Evolutionary conservation across 352 stramenopile species (phyloP), one percentile per base, ranked within the genome.

Genomic region (Phytophthora citricola): DNA sequence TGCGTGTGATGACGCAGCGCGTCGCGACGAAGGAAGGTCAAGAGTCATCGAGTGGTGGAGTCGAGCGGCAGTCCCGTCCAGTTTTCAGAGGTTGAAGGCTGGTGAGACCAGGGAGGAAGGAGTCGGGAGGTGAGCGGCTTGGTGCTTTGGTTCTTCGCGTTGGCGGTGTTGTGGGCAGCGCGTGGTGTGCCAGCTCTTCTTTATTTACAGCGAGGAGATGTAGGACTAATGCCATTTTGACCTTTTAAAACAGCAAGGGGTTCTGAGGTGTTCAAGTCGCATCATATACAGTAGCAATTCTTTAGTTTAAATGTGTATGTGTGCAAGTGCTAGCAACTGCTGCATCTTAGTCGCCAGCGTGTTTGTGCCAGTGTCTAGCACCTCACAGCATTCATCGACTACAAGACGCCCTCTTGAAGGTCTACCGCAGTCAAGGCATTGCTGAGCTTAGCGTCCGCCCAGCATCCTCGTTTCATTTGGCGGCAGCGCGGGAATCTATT

Each of bases 221-320:
- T 69, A 64, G 58, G 64, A 73, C 58, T 73, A 73, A 73, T 73
- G 64, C 64, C 64, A 73, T 73, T 68, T 68, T 73, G 58, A 68
- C 64, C 46, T 72, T 69, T 63, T 20, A 20, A 20, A 60, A 47
- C 36, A 58, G 41, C 17, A 47, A 27, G 20, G 46, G 38, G 24
- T 50, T 63, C 12, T 60, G 48, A 48, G 41, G 49, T 71, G 55
- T 66, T 61, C 62, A 66, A 67, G 29, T 67, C 44, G 61, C 20
- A 57, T 67, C 50, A 66, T 58, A 66, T 62, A 66, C 12, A 67
- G 11, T 66, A 58, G 57, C 43, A 46, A 56, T 58, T 44, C 22
- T 38, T 53, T 39, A 49, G 41, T 58, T 54, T 44, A 14, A 15
- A 26, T 26, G 24, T 26, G 2, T 2, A 17, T 49, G n/a, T 10